Evolutionary conservation across 768 basidiomycete genomes (phyloP), one percentile per base, ranked within the genome.

Genomic region (Mycena olivaceomarginata): DNA sequence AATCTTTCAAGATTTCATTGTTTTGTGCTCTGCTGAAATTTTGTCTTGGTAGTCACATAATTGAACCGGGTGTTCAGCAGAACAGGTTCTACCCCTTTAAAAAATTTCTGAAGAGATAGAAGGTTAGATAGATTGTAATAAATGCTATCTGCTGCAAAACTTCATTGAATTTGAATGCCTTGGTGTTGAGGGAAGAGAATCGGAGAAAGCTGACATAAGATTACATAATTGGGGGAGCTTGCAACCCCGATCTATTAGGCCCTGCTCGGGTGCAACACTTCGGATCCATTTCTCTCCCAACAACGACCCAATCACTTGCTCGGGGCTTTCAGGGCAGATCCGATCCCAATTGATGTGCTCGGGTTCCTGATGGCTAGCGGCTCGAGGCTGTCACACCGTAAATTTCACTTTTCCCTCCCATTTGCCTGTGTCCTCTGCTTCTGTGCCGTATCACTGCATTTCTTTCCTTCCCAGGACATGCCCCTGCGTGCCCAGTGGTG

Each of bases 401-500:
- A 31, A 57, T 57, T 57, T 57, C 31, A 8, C 10, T 25, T 57
- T 57, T 57, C 25, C 12, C 22, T 57, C 56, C 56, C 56, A 57
- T 57, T 57, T 31, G 25, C 9, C 56, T 57, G 2, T 11, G n/a
- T 56, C 53, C 53, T 56, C 53, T n/a, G 11, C 53, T n/a, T 56
- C 53, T 56, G 20, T n/a, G 53, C 11, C 7, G 18, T 22, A 7
- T 22, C n/a, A n/a, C 53, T 7, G 20, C 20, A 20, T n/a, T 5
- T 22, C 18, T 8, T 22, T 56, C 18, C 53, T 11, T 56, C 53
- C 53, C n/a, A 56, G n/a, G 53, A 56, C 18, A 56, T 56, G 53
- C 53, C 53, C 11, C 53, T n/a, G 53, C 53, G n/a, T 56, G 53
- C 53, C 53, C 53, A 56, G n/a, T 56, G 53, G 53, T n/a, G 53